Conservation (phyloP, 441 rosid species). For the Bruguiera hainesii region DNA sequence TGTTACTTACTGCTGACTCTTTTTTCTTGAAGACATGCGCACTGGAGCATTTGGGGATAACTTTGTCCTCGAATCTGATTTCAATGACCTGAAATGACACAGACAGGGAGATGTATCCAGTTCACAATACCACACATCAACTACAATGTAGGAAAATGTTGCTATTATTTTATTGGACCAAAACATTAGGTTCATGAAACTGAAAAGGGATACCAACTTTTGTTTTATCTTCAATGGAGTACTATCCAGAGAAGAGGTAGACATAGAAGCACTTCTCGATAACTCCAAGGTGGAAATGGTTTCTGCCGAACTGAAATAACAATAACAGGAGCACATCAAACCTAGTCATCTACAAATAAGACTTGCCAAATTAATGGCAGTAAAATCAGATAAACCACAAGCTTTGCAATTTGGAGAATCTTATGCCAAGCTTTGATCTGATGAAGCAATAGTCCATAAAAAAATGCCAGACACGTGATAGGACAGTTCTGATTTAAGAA, state of each 20-base stretch:
- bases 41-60: slow-evolving; percentile 42
- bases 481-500: too few relatives aligned
- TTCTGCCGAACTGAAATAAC: slow-evolving; percentile 25
- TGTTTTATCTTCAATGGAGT: slow-evolving; percentile 41
- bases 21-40: slow-evolving; percentile 44
- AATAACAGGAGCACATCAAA: slow-evolving; percentile 3
- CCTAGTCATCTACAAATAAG: not conserved
- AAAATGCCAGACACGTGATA: too few relatives aligned
- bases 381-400: too few relatives aligned
- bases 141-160: not conserved
- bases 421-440: too few relatives aligned
- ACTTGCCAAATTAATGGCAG: too few relatives aligned
- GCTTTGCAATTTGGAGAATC: too few relatives aligned
- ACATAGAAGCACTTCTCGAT: slow-evolving; percentile 37
- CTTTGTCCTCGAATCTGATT: slow-evolving; percentile 38
- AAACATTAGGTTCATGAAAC: slow-evolving; percentile 7
- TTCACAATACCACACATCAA: not conserved
- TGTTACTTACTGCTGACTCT: slow-evolving; percentile 38
- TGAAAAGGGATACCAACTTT: slow-evolving; percentile 46
- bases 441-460: too few relatives aligned
- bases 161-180: slow-evolving; percentile 1
- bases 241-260: slow-evolving; percentile 37
- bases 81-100: slow-evolving; percentile 44
- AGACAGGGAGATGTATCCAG: not conserved
- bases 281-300: slow-evolving; percentile 24